These are phyloP conservation scores for Termitomyces sp. DNA, from an alignment of 1,284 basidiomycete genomes.

Conservation along the genomic window DNA sequence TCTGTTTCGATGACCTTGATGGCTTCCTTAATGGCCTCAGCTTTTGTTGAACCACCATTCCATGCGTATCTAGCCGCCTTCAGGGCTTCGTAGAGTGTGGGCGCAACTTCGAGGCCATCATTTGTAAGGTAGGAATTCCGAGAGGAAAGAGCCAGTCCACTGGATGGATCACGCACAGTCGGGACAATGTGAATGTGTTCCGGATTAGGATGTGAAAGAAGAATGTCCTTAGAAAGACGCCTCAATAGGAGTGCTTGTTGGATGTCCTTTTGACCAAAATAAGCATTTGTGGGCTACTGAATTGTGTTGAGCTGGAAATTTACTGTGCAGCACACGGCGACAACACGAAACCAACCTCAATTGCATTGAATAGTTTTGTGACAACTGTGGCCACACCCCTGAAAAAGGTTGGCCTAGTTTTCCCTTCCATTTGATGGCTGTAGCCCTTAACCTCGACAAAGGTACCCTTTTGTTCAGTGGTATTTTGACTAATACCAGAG, in stretches of 20 bases:
- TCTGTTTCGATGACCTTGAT: constrained; percentile 33
- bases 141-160: constrained; percentile 82
- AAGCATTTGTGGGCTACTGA: constrained; percentile 79
- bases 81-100: constrained; percentile 71
- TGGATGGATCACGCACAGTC: constrained; percentile 65
- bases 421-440: constrained; percentile 84
- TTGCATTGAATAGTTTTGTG: constrained; percentile 90
- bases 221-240: constrained; percentile 79
- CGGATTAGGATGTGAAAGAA: constrained; percentile 70
- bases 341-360: constrained; percentile 54
- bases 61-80: constrained; percentile 51
- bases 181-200: constrained; percentile 78
- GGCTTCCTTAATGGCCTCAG: constrained; percentile 46
- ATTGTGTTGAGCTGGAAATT: neutral
- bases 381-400: constrained; percentile 94
- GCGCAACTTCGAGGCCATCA: constrained; percentile 64
- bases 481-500: constrained; percentile 77
- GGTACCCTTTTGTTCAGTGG: constrained; percentile 77
- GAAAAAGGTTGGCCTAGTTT: constrained; percentile 86
- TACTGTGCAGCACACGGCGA: neutral
- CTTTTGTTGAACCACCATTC: constrained; percentile 46
- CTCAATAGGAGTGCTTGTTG: constrained; percentile 90
- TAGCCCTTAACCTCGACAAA: constrained; percentile 91
- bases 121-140: constrained; percentile 82
- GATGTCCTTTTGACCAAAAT: constrained; percentile 99